A percentile compares a stretch with the other conserved stretches of the same genome.
Conservation (phyloP, 176 grass and related monocot species). For the Puya raimondii region DNA sequence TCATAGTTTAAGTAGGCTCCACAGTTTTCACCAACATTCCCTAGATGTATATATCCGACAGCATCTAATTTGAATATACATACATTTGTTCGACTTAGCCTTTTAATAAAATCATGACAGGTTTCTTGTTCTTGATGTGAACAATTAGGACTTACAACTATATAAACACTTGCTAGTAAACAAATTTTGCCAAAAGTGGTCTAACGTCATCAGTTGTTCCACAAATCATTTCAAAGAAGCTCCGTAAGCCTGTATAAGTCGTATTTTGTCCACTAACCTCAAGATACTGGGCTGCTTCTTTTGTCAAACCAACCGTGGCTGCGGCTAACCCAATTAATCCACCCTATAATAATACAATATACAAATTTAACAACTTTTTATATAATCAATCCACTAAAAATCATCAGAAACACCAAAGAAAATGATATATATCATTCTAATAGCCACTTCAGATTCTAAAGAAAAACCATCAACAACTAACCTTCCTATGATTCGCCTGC, state of each 20-base stretch:
- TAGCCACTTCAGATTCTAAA: not conserved
- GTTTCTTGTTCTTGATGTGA: no score
- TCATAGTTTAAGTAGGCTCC: no score
- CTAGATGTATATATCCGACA: no score
- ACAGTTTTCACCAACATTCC: no score
- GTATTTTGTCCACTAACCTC: constrained; percentile 36
- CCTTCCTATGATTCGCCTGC: constrained; percentile 92
- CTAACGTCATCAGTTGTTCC: no score
- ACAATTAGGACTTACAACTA: no score
- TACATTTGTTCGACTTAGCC: no score
- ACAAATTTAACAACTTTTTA: not conserved
- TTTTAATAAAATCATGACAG: no score
- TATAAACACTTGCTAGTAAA: no score
- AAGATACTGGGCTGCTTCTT: constrained; percentile 75
- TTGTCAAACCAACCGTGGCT: constrained; percentile 83
- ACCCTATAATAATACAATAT: constrained; percentile 33
- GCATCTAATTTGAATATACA: no score
- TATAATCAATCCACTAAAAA: not conserved
- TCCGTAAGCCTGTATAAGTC: not conserved
- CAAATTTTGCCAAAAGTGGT: no score
- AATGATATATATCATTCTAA: no score
- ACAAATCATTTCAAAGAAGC: not conserved
- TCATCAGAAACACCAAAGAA: not conserved
- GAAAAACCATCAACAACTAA: constrained; percentile 14
- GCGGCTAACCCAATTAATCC: constrained; percentile 93